Base-by-base conservation (phyloP, 495 filamentous ascomycete genomes). In the Aspergillus bertholletiae region DNA sequence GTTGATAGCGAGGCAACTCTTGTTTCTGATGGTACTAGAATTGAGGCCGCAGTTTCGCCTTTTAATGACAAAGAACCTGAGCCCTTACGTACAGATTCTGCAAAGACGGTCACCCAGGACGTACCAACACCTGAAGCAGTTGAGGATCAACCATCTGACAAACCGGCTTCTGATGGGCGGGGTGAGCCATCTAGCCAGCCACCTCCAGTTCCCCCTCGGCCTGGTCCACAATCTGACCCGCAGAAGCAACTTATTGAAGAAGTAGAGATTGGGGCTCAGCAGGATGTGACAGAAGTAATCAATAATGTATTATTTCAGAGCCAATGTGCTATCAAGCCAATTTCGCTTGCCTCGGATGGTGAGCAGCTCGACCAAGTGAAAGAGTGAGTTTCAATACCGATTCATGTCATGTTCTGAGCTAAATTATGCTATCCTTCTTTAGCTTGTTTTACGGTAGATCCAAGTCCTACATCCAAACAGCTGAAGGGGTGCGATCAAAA, bases 261-360 rank as follows among this genome's bases (percentile, higher is more conserved):
- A 48, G 67, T 85, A 0, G 83, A 86, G 66, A 76, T 84, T 59
- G 79, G 80, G 18, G 79, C 83, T 22, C 83, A 92, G 63, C 93
- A 97, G 73, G 94, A 98, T 73, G 94, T 96, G 7, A 92, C 88
- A 9, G 94, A 98, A 67, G 92, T 96, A 34, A 92, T 96, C 66
- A 90, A 90, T 35, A 92, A 94, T 65, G 86, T 95, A 21, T 80
- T 95, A 32, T 92, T 92, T 59, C 88, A 93, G 35, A 78, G 96
- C n/a, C 85, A 90, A 64, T 90, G 89, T 57, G 92, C 92, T 4
- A 92, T 96, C 62, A 85, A 82, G 57, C 80, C 90, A 32, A 72
- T 75, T 6, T 70, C 72, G 2, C 70, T 85, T 50, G 84, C 82
- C 24, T 67, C 78, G 11, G 78, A 83, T 37, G 87, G 86, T 7